A percentile compares a stretch with the other conserved stretches of the same genome.
Conservation (phyloP, 805 yeast genomes). For the Schizosaccharomyces octosporus region DNA sequence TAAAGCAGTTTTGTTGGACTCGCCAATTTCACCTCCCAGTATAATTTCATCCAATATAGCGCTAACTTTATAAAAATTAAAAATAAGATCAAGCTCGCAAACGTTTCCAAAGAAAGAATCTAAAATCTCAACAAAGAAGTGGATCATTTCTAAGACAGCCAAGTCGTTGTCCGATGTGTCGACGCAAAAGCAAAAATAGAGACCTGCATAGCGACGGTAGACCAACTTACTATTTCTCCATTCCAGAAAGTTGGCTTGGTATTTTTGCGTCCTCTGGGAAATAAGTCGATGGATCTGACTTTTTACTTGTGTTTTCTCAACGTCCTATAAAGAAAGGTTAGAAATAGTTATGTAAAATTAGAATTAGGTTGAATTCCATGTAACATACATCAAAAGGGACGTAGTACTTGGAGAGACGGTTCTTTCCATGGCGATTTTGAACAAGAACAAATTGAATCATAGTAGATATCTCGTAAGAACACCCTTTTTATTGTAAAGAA, state of each 20-base stretch:
- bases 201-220: constrained; percentile 75
- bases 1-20: constrained; percentile 47
- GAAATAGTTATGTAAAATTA: background rate
- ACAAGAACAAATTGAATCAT: background rate
- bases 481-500: background rate
- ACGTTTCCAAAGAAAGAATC: constrained; percentile 75
- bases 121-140: constrained; percentile 65
- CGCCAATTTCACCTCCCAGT: constrained; percentile 75
- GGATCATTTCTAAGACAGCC: constrained; percentile 59
- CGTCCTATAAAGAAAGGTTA: constrained; percentile 12
- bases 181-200: constrained; percentile 64
- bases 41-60: constrained; percentile 67
- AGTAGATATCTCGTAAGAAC: background rate
- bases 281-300: constrained; percentile 55
- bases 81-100: constrained; percentile 80
- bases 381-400: constrained; percentile 18
- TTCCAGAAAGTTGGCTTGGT: constrained; percentile 62
- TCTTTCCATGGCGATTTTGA: constrained; percentile 81
- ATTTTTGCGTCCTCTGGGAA: constrained; percentile 59
- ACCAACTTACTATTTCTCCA: constrained; percentile 44
- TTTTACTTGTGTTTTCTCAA: constrained; percentile 24
- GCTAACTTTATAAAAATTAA: constrained; percentile 69
- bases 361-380: background rate
- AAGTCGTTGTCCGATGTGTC: constrained; percentile 65
- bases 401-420: constrained; percentile 68